A percentile compares a stretch with the other conserved stretches of the same genome.
Conservation (phyloP, 2,329 filamentous ascomycete species). For the Sporothrix protearum region DNA sequence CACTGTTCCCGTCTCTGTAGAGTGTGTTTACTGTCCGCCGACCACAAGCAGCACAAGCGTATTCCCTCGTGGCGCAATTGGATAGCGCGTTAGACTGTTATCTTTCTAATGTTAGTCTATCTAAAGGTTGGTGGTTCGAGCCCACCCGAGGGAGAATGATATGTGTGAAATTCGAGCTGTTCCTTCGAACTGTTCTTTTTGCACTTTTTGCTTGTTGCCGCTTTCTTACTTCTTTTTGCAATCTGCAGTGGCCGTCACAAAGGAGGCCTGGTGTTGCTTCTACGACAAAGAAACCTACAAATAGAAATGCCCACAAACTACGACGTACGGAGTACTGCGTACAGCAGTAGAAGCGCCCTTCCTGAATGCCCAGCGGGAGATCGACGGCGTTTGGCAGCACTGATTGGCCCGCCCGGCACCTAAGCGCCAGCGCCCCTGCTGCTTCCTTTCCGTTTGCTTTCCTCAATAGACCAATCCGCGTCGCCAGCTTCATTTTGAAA, state of each 20-base stretch:
- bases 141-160: not conserved
- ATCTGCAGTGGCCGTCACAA: constrained; percentile 20
- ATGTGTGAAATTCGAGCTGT: not conserved
- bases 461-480: not conserved
- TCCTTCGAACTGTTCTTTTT: not conserved
- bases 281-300: not conserved
- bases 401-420: constrained; percentile 10
- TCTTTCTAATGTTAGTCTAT: not conserved
- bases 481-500: not conserved
- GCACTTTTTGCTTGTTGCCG: not conserved
- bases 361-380: constrained; percentile 4
- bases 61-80: not conserved
- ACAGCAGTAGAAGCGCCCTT: not conserved
- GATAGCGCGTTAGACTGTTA: not conserved
- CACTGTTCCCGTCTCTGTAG: not conserved
- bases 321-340: too few relatives aligned
- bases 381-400: not conserved
- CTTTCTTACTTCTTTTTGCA: not conserved
- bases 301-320: not conserved
- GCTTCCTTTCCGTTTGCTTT: not conserved
- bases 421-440: constrained; percentile 13
- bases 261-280: not conserved
- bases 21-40: not conserved
- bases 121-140: not conserved
- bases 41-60: not conserved